These are phyloP conservation scores for Cyberlindnera japonica DNA, from an alignment of 805 yeast genomes.

Conservation along the genomic window DNA sequence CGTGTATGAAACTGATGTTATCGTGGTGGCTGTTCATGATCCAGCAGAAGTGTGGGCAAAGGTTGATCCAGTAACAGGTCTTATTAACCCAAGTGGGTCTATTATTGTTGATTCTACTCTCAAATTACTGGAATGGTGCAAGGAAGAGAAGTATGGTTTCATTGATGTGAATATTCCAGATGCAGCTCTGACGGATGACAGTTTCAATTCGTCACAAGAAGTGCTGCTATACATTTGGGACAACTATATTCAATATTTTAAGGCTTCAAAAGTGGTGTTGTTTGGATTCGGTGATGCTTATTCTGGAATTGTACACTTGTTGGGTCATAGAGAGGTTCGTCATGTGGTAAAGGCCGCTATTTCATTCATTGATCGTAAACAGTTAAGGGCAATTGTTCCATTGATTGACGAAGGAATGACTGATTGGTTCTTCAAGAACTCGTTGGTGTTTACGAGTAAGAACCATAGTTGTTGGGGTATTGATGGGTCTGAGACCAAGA, in stretches of 20 bases:
- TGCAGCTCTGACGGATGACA: conserved; percentile 36
- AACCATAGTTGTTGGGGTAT: conserved; percentile 81
- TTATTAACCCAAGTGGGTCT: conserved; percentile 67
- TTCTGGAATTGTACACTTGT: conserved; percentile 78
- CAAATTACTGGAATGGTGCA: conserved; percentile 67
- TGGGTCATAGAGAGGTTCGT: conserved; percentile 73
- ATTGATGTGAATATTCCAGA: conserved; percentile 83
- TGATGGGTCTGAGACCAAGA: conserved; percentile 45
- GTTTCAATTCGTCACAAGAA: conserved; percentile 69
- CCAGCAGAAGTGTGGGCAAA: conserved; percentile 92
- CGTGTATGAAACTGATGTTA: conserved; percentile 57
- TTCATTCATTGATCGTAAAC: conserved; percentile 62
- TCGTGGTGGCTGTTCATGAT: conserved; percentile 78
- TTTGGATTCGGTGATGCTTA: conserved; percentile 90
- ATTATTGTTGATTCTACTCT: conserved; percentile 72
- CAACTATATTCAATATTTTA: conserved; percentile 75
- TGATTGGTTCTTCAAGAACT: conserved; percentile 88
- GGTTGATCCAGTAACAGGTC: conserved; percentile 74
- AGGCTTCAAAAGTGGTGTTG: conserved; percentile 66
- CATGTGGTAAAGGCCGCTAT: conserved; percentile 69
- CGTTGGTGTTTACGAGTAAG: conserved; percentile 73
- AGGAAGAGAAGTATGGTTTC: conserved; percentile 61
- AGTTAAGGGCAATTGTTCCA: conserved; percentile 77
- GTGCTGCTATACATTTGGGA: conserved; percentile 83
- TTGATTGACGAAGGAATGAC: conserved; percentile 83